Conservation (phyloP, 176 grass and related monocot species). For the Zizania latifolia region DNA sequence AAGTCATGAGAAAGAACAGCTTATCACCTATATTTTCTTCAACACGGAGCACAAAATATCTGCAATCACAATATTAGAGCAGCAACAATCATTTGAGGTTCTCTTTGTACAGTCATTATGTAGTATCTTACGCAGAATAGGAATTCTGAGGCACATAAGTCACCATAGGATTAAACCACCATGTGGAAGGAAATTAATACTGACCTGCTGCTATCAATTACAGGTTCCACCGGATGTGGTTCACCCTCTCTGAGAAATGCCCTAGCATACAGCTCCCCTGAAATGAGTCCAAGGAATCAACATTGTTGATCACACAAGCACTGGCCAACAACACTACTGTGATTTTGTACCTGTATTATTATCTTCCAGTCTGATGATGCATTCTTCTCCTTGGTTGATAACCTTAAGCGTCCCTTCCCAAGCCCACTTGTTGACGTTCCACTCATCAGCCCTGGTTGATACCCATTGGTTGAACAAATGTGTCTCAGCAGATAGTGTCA, state of each 20-base stretch:
- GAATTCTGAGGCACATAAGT: not conserved
- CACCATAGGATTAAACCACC: not conserved
- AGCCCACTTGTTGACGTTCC: conserved; percentile 97
- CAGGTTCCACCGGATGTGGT: conserved; percentile 87
- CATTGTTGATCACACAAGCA: not conserved
- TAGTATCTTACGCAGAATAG: not conserved
- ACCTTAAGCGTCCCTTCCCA: conserved; percentile 96
- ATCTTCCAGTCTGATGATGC: conserved; percentile 92
- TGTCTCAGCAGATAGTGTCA: not conserved
- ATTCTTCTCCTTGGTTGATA: conserved; percentile 89
- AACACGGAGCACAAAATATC: conserved; percentile 90
- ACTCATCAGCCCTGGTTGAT: conserved; percentile 79
- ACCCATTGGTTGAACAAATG: not conserved
- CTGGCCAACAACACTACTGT: not conserved
- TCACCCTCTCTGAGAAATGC: conserved; percentile 86
- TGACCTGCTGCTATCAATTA: conserved; percentile 96
- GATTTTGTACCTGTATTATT: conserved; percentile 53
- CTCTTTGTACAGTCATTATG: not conserved
- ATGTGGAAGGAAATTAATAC: conserved; percentile 5
- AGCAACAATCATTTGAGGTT: conserved; percentile 24
- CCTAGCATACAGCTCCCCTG: conserved; percentile 90
- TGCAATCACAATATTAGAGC: conserved; percentile 29
- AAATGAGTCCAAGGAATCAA: conserved; percentile 26
- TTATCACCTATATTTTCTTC: conserved; percentile 90
- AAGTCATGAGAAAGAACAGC: conserved; percentile 16